Base-by-base conservation (phyloP, 495 filamentous ascomycete genomes). In the Mytilinidion resinicola region DNA sequence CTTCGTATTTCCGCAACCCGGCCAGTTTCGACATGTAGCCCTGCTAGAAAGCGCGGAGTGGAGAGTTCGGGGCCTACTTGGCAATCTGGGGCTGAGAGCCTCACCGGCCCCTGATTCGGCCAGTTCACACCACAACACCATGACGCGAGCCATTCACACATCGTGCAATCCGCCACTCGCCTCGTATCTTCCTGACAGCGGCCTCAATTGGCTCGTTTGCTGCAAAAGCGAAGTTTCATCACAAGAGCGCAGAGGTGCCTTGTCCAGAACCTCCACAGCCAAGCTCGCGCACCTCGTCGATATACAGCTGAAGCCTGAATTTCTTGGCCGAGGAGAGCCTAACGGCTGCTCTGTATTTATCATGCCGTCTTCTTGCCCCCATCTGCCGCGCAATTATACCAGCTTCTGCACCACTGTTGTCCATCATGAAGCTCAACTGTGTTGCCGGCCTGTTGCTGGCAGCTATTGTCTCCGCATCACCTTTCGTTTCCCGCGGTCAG, bases 401-500 rank as follows among this genome's bases (percentile, higher is more conserved):
- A 15, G 1, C n/a, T n/a, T 56, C 41, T 30, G n/a, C 30, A 19
- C 51, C 11, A 11, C 36, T 25, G 14, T 11, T 30, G 5, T 38
- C 37, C 17, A 48, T 43, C 50, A 60, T 60, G 57, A 60, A 60
- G 50, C 10, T 37, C 50, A 48, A 17, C 33, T 12, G 33, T 9
- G 10, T 47, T 17, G 42, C 39, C 25, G 25, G 46, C 9, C 37
- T 61, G 10, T 55, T 17, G 14, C 35, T 55, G 52, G 58, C 42
- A 15, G 15, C 54, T 1, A 35, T 56, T 14, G 46, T 43, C 9
- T 6, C 53, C 1, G 30, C 58, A 12, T 39, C 41, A 9, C 58
- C 52, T 42, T 38, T 61, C 33, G 52, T 35, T 43, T 9, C 51
- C 35, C 58, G 58, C 42, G 58, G 53, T 21, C 44, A 50, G 9